These are phyloP conservation scores for Pythium monospermum DNA, from an alignment of 352 stramenopile genomes.

Conservation along the genomic window DNA sequence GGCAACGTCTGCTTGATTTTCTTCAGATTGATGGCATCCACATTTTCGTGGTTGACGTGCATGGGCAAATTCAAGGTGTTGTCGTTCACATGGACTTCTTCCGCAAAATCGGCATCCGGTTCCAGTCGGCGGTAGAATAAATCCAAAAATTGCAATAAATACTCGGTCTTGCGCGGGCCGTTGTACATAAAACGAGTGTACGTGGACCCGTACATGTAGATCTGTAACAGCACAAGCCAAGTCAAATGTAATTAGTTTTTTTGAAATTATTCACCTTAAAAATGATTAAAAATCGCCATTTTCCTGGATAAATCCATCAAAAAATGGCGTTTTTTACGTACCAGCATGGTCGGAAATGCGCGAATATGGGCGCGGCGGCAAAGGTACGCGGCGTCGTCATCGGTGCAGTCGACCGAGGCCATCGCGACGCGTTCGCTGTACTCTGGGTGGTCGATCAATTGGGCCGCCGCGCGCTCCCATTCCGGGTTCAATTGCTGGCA, in stretches of 20 bases:
- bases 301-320: too few relatives aligned
- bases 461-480: constrained; percentile 67
- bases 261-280: too few relatives aligned
- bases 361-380: constrained; percentile 70
- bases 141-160: constrained; percentile 78
- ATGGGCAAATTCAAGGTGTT: constrained; percentile 42
- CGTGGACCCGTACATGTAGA: constrained; percentile 82
- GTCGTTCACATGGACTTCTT: constrained; percentile 64
- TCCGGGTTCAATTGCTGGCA: constrained; percentile 70
- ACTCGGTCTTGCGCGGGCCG: constrained; percentile 62
- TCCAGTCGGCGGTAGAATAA: constrained; percentile 78
- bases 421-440: constrained; percentile 77
- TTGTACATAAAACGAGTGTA: constrained; percentile 82
- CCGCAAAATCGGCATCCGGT: constrained; percentile 72
- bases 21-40: constrained; percentile 43
- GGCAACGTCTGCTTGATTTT: constrained; percentile 32
- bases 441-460: constrained; percentile 69
- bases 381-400: constrained; percentile 51
- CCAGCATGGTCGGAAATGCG: constrained; percentile 79
- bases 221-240: constrained; percentile 25
- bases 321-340: too few relatives aligned
- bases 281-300: too few relatives aligned
- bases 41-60: constrained; percentile 52
- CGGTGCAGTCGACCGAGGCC: constrained; percentile 76
- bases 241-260: too few relatives aligned